A percentile compares a stretch with the other conserved stretches of the same genome.
Evolutionary conservation across 1,284 basidiomycete genomes (phyloP).

Genomic region (Wolfiporia cocos): DNA sequence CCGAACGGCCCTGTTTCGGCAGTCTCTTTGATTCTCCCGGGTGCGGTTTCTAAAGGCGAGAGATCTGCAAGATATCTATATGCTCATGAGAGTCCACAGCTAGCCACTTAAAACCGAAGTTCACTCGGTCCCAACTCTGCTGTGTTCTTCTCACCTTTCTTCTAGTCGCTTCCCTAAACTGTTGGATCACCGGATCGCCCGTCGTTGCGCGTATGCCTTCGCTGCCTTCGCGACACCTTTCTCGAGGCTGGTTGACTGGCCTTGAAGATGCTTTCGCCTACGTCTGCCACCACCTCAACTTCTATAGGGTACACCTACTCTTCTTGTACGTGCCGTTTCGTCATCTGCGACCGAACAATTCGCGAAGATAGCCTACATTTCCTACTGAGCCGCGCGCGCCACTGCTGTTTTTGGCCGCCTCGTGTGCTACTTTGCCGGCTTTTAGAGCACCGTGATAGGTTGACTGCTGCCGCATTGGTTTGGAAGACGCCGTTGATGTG

Average conservation of each 20-base stretch:
- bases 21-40: too few species aligned
- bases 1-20: too few species aligned
- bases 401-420: background rate
- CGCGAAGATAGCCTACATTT: background rate
- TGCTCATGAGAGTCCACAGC: too few species aligned
- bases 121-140: too few species aligned
- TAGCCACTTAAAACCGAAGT: too few species aligned
- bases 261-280: constrained; percentile 8
- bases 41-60: too few species aligned
- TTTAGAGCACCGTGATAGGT: background rate
- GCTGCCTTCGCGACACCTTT: background rate
- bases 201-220: background rate
- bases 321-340: constrained; percentile 37
- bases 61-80: too few species aligned
- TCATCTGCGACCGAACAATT: background rate
- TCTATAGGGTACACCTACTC: constrained; percentile 56
- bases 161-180: too few species aligned
- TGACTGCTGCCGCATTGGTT: background rate
- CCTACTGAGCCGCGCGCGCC: background rate
- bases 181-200: too few species aligned
- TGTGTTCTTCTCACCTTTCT: too few species aligned
- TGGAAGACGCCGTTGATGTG: too few species aligned
- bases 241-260: background rate
- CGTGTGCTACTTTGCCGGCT: background rate
- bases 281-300: constrained; percentile 51